Base-by-base conservation (phyloP, 495 filamentous ascomycete species). In the Xylaria intraflava region DNA sequence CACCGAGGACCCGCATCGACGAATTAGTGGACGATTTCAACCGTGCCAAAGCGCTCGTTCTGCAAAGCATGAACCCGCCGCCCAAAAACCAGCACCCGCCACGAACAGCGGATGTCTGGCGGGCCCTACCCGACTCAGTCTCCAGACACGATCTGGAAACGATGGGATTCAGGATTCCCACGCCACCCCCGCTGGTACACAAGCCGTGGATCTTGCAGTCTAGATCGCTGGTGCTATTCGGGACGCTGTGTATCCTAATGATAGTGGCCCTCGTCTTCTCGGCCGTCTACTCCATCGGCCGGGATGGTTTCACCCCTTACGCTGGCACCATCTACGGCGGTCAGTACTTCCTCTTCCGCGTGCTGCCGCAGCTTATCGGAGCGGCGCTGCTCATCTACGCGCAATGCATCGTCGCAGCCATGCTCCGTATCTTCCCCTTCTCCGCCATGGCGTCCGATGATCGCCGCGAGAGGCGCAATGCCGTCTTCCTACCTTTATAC, bases 321-420 rank as follows among this genome's bases (percentile, higher is more conserved):
- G 67, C 66, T 19, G 75, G 76, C 23, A 68, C 63, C 49, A 83
- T 85, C 42, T 83, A 84, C 45, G 84, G 82, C 22, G 70, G 72
- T 8, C 78, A 82, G n/a, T 96, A 94, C 64, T 95, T 95, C 66
- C 70, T 95, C 48, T 87, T 94, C 64, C 78, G 88, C 53, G 89
- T 90, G 62, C 65, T 96, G 6, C 90, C 90, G 3, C 88, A 88
- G 51, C 71, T 94, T 0, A 55, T 93, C n/a, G 88, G 83, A 2
- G 78, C 80, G 1, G 56, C 83, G n/a, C 69, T 95, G 14, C 70
- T 92, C 23, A 64, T 95, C 10, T 91, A 85, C 75, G 79, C 84
- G 0, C 79, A 93, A 57, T 80, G 84, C 47, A 69, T 95, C 43
- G 79, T 90, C 60, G 75, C 78, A 1, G 85, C 90, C 14, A 74